phyloP scores from a whole-genome alignment of 345 rosid genomes.

The Xanthoceras sorbifolium region DNA sequence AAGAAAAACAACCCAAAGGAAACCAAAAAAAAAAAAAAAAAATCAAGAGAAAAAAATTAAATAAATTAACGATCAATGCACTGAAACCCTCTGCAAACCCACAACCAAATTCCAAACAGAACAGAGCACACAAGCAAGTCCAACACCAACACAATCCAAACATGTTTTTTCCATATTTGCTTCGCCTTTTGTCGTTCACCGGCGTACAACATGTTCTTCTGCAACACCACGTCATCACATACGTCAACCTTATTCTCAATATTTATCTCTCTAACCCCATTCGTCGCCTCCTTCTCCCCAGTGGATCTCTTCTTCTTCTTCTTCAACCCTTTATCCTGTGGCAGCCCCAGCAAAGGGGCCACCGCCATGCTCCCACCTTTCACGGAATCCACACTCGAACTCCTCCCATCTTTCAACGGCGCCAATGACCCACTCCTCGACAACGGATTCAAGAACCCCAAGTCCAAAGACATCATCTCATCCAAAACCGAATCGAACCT shows the following conservation, averaged over 20 bases:
- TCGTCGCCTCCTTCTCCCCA: conserved; percentile 21
- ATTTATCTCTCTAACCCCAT: conserved; percentile 32
- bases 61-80: conserved; percentile 76
- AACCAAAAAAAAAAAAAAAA: not conserved
- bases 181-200: conserved; percentile 71
- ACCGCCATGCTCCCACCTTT: conserved; percentile 40
- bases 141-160: conserved; percentile 75
- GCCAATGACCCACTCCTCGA: conserved; percentile 24
- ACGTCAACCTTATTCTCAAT: conserved; percentile 48
- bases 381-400: not conserved
- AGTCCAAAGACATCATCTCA: conserved; percentile 48
- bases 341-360: conserved; percentile 59
- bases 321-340: conserved; percentile 53
- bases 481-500: conserved; percentile 53
- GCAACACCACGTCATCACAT: conserved; percentile 43
- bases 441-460: conserved; percentile 44
- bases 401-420: conserved; percentile 41
- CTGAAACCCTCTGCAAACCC: conserved; percentile 87
- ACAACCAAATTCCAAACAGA: conserved; percentile 85
- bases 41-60: too few relatives aligned
- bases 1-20: not conserved
- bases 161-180: conserved; percentile 93
- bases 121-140: conserved; percentile 75
- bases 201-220: conserved; percentile 41
- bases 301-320: conserved; percentile 79